phyloP scores from a whole-genome alignment of 352 stramenopile genomes.

The Pythium rishiriense region DNA sequence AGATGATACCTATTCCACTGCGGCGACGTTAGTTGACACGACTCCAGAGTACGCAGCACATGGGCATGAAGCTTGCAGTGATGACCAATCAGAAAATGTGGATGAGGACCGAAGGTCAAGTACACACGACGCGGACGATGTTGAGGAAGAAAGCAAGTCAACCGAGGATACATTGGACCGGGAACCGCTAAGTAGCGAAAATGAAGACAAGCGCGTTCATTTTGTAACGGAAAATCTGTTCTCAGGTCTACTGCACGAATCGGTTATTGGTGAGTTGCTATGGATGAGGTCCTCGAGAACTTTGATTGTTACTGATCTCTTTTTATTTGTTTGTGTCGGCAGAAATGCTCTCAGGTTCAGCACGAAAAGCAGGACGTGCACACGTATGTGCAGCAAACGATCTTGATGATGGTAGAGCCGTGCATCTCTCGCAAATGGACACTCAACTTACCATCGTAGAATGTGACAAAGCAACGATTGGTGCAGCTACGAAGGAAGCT shows the following conservation, averaged over 20 bases:
- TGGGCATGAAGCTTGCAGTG: too few relatives aligned
- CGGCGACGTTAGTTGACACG: too few relatives aligned
- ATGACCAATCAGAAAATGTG: too few relatives aligned
- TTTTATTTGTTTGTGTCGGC: too few relatives aligned
- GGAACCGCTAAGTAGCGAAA: too few relatives aligned
- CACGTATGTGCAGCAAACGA: background rate
- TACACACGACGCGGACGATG: background rate
- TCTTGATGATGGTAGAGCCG: background rate
- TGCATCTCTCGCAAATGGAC: background rate
- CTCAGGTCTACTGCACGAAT: background rate
- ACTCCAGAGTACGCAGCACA: too few relatives aligned
- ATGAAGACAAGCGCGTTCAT: background rate
- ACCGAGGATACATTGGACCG: background rate
- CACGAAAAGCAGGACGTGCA: background rate
- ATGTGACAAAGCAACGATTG: background rate
- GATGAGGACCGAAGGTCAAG: background rate
- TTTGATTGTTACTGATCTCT: background rate
- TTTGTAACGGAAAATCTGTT: background rate
- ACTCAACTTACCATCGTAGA: background rate
- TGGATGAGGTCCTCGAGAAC: too few relatives aligned
- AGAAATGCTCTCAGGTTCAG: background rate
- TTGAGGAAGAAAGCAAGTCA: background rate
- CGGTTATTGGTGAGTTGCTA: background rate
- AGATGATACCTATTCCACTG: too few relatives aligned
- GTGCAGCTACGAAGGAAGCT: background rate